phyloP scores from a whole-genome alignment of 805 yeast species.

The Pichia thaimueangensis region DNA sequence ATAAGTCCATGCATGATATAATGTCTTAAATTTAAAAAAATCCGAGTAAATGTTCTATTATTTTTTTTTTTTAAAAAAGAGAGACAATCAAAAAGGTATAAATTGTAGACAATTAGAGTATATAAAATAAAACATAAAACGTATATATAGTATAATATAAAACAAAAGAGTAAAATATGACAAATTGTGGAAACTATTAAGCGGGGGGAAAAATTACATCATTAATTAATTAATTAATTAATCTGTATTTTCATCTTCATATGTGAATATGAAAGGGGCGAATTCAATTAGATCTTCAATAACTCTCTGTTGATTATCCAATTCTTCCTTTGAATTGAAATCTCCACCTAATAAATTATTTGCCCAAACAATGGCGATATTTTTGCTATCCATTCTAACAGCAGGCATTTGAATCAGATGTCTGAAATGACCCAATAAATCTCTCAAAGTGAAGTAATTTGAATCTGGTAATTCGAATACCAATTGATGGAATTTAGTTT shows the following conservation, averaged over 20 bases:
- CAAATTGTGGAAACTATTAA: not conserved
- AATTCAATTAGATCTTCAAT: slow-evolving; percentile 80
- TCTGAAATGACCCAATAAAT: slow-evolving; percentile 72
- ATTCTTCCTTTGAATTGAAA: slow-evolving; percentile 48
- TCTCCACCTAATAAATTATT: slow-evolving; percentile 69
- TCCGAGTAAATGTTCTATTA: too few species aligned
- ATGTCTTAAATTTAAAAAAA: too few species aligned
- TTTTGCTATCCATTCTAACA: slow-evolving; percentile 77
- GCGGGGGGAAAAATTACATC: not conserved
- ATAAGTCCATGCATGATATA: too few species aligned
- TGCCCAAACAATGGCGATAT: slow-evolving; percentile 91
- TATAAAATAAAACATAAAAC: too few species aligned
- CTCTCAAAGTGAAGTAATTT: slow-evolving; percentile 84
- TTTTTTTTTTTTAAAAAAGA: too few species aligned
- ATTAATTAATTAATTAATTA: not conserved
- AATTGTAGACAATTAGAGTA: too few species aligned
- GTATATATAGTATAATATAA: too few species aligned
- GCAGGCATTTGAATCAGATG: slow-evolving; percentile 36
- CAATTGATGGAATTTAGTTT: slow-evolving; percentile 78
- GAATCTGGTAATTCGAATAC: slow-evolving; percentile 92
- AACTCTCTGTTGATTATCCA: slow-evolving; percentile 44
- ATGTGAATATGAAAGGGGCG: slow-evolving; percentile 68
- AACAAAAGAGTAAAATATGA: not conserved
- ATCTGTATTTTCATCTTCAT: slow-evolving; percentile 10
- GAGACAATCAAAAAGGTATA: too few species aligned